phyloP scores from a whole-genome alignment of 1,284 basidiomycete species.

The Mycosarcoma mackinlayi region DNA sequence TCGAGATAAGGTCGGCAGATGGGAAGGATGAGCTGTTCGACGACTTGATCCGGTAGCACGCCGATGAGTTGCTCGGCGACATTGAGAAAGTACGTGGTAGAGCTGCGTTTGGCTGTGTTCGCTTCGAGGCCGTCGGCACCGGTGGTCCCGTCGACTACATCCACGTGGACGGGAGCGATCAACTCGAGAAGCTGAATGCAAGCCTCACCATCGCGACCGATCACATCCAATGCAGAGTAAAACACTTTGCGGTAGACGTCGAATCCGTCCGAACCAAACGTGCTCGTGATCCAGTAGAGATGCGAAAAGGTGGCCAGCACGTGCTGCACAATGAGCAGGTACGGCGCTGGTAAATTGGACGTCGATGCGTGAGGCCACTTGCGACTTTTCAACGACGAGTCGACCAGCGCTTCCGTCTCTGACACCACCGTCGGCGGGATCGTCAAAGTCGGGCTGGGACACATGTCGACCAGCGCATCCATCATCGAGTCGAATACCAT shows the following conservation, averaged over 20 bases:
- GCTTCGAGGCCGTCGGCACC: slow-evolving; percentile 11
- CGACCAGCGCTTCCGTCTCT: slow-evolving; percentile 7
- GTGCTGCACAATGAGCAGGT: slow-evolving; percentile 49
- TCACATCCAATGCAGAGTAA: slow-evolving; percentile 62
- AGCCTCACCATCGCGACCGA: slow-evolving; percentile 59
- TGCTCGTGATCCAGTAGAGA: slow-evolving; percentile 62
- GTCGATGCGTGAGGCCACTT: slow-evolving; percentile 51
- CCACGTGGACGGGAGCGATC: slow-evolving; percentile 19
- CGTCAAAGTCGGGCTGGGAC: slow-evolving; percentile 57
- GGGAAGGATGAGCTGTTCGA: slow-evolving; percentile 55
- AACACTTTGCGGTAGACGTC: slow-evolving; percentile 65
- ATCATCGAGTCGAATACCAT: slow-evolving; percentile 66
- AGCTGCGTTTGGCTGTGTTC: slow-evolving; percentile 36
- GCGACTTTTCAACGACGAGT: slow-evolving; percentile 4
- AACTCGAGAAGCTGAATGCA: slow-evolving; percentile 48
- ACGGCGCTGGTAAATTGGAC: slow-evolving; percentile 55
- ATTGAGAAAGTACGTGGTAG: slow-evolving; percentile 59
- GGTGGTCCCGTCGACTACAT: not conserved
- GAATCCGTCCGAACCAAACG: slow-evolving; percentile 62
- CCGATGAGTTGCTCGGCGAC: slow-evolving; percentile 61
- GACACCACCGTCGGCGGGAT: slow-evolving; percentile 25
- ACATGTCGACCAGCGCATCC: slow-evolving; percentile 62
- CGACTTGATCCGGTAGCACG: slow-evolving; percentile 56
- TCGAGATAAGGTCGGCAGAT: slow-evolving; percentile 58
- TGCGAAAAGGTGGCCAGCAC: slow-evolving; percentile 54